Percentiles rank a stretch among this genome's conserved stretches.
Conservation (phyloP, 768 basidiomycete genomes). For the Auricularia auricula-judae region DNA sequence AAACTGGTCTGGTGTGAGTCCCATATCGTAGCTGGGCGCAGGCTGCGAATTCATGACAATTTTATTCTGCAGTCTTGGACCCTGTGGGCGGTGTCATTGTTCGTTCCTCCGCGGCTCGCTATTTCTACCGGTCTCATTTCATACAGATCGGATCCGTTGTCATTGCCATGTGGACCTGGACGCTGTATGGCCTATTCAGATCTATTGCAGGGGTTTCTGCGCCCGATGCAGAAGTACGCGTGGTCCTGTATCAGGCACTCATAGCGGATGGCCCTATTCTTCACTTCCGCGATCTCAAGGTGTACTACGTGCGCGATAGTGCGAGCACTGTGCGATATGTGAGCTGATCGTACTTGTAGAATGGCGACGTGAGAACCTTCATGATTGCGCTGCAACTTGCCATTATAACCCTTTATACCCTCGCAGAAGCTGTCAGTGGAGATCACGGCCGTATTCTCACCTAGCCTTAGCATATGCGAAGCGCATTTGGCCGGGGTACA, state of each 20-base stretch:
- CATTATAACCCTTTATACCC: too few relatives aligned
- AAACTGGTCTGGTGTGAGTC: slow-evolving; percentile 72
- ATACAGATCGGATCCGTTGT: slow-evolving; percentile 64
- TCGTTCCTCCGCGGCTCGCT: slow-evolving; percentile 16
- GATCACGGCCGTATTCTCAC: neutral
- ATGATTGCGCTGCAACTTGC: too few relatives aligned
- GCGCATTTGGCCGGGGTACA: neutral
- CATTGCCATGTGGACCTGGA: slow-evolving; percentile 64
- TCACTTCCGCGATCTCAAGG: slow-evolving; percentile 31
- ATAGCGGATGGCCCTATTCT: slow-evolving; percentile 83
- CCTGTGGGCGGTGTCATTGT: slow-evolving; percentile 71
- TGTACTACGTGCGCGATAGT: neutral
- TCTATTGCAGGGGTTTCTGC: slow-evolving; percentile 88
- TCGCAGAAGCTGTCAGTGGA: neutral
- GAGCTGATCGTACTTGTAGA: neutral
- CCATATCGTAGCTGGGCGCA: neutral
- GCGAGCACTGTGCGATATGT: neutral
- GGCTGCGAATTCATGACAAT: neutral
- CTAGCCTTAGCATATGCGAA: neutral
- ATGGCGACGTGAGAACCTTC: neutral
- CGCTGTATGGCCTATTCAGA: slow-evolving; percentile 71
- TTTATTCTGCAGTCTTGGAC: slow-evolving; percentile 46
- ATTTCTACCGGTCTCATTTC: neutral
- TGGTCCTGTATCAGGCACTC: slow-evolving; percentile 84
- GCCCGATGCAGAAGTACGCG: slow-evolving; percentile 78